phyloP scores from a whole-genome alignment of 352 stramenopile species.

The Halophytophthora polymorphica region DNA sequence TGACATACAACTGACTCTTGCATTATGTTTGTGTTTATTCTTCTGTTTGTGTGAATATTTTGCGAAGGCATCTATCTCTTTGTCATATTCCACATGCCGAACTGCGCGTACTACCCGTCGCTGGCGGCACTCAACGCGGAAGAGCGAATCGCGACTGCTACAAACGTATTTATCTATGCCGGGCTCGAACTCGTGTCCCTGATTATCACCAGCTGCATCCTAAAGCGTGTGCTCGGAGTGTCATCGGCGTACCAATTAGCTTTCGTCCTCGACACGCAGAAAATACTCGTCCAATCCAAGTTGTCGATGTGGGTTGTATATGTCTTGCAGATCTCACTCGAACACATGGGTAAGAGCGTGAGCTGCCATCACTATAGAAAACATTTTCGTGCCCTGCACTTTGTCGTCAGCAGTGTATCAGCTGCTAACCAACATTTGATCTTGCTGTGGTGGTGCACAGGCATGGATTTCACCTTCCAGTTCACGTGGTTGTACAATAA shows the following conservation, averaged over 20 bases:
- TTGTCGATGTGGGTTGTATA: constrained; percentile 33
- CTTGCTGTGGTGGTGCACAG: neutral
- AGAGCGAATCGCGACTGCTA: constrained; percentile 5
- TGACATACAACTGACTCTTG: neutral
- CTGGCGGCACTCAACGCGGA: constrained; percentile 4
- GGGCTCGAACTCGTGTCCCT: constrained; percentile 16
- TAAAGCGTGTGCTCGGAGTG: constrained; percentile 16
- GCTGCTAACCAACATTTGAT: too few species aligned
- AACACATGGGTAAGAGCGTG: constrained; percentile 17
- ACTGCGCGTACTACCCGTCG: constrained; percentile 19
- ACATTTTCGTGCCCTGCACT: neutral
- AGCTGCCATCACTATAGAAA: neutral
- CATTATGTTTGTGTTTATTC: neutral
- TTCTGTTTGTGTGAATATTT: neutral
- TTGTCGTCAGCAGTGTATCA: neutral
- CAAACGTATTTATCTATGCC: constrained; percentile 16
- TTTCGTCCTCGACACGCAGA: constrained; percentile 30
- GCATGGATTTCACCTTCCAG: constrained; percentile 12
- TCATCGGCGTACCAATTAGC: constrained; percentile 25
- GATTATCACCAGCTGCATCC: constrained; percentile 5
- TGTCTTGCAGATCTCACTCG: constrained; percentile 26
- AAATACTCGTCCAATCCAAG: constrained; percentile 24
- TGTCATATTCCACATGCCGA: constrained; percentile 22
- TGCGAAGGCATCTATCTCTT: constrained; percentile 12
- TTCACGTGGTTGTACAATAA: constrained; percentile 7